phyloP scores from a whole-genome alignment of 2,329 filamentous ascomycete species.

The Xylaria arbuscula region DNA sequence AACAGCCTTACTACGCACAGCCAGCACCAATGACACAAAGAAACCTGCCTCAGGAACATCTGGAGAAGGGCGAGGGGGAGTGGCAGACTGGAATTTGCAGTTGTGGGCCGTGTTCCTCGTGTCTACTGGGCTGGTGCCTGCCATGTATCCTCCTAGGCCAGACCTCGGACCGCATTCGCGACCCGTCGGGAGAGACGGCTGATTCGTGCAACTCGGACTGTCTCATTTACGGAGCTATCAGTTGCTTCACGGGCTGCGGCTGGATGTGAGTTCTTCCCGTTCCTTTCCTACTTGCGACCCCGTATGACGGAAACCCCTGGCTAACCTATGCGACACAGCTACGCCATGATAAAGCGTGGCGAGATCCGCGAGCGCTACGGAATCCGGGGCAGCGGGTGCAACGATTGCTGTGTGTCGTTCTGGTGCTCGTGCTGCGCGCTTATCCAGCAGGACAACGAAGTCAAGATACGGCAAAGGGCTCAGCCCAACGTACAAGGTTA shows the following conservation, averaged over 20 bases:
- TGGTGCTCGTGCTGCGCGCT: constrained; percentile 61
- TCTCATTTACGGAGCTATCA: constrained; percentile 45
- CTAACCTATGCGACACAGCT: constrained; percentile 48
- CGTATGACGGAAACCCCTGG: background rate
- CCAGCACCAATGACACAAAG: constrained; percentile 26
- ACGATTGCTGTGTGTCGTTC: constrained; percentile 56
- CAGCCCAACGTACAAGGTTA: constrained; percentile 47
- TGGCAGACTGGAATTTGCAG: constrained; percentile 49
- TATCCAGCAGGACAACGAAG: constrained; percentile 61
- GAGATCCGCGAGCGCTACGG: constrained; percentile 58
- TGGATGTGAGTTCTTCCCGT: constrained; percentile 46
- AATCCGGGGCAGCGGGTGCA: constrained; percentile 56
- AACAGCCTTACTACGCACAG: constrained; percentile 31
- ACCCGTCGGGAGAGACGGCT: constrained; percentile 47
- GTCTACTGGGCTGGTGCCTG: constrained; percentile 46
- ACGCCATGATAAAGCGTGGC: constrained; percentile 57
- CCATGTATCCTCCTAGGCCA: constrained; percentile 50
- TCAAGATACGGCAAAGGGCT: constrained; percentile 44
- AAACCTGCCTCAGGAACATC: constrained; percentile 20
- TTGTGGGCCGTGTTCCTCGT: constrained; percentile 47
- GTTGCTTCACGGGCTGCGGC: constrained; percentile 46
- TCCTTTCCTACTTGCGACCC: background rate
- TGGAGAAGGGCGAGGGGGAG: constrained; percentile 44
- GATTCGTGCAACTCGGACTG: constrained; percentile 49
- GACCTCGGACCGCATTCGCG: constrained; percentile 49